phyloP scores from a whole-genome alignment of 2,329 filamentous ascomycete genomes.

The Xylariaceae sp. region DNA sequence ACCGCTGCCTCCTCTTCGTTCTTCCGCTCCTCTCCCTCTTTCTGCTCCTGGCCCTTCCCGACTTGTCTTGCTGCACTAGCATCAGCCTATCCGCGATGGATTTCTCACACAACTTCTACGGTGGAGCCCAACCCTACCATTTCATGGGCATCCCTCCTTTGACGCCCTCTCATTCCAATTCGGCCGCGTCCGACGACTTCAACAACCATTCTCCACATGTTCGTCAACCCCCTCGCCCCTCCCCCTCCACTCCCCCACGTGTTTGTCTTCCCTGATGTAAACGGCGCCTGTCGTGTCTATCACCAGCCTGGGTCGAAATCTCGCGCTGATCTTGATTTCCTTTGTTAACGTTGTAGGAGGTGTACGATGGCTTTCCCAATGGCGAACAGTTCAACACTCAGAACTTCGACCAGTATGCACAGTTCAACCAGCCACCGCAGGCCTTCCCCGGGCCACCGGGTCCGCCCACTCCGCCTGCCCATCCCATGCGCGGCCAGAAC shows the following conservation, averaged over 20 bases:
- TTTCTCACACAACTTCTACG: conserved; percentile 44
- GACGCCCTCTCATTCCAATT: conserved; percentile 49
- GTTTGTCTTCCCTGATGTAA: neutral
- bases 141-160: conserved; percentile 47
- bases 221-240: conserved; percentile 30
- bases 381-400: conserved; percentile 37
- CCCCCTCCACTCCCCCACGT: neutral
- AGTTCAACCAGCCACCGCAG: conserved; percentile 31
- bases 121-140: conserved; percentile 42
- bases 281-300: neutral
- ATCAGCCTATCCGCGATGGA: no score
- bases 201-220: conserved; percentile 48
- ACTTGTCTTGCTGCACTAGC: no score
- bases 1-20: no score
- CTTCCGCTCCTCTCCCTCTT: no score
- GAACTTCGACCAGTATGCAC: conserved; percentile 37
- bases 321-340: conserved; percentile 12
- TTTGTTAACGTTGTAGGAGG: conserved; percentile 31
- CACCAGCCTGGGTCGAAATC: no score
- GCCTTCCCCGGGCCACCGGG: conserved; percentile 40
- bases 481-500: conserved; percentile 22
- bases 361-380: conserved; percentile 38
- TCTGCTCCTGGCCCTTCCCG: no score
- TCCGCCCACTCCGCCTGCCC: conserved; percentile 46
- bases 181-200: conserved; percentile 47